Evolutionary conservation across 2,329 filamentous ascomycete species (phyloP).

Genomic region (Colletotrichum siamense): DNA sequence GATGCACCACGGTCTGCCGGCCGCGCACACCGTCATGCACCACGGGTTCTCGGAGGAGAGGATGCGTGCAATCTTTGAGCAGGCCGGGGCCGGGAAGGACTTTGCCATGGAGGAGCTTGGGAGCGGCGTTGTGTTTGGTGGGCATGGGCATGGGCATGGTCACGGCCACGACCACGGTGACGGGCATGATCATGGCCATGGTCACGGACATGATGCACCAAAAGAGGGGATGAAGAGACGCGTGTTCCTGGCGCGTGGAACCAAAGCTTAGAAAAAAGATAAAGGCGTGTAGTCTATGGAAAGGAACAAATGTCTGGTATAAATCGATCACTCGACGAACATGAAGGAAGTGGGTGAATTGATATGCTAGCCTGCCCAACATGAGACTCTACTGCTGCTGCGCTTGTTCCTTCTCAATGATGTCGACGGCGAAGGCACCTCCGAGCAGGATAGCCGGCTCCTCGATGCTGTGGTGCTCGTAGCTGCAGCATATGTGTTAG

Average conservation of each 20-base stretch:
- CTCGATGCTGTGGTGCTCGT: conserved; percentile 78
- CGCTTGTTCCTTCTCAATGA: conserved; percentile 27
- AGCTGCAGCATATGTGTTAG: conserved; percentile 50
- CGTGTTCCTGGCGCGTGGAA: conserved; percentile 37
- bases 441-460: conserved; percentile 83
- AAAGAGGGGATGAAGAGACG: conserved; percentile 46
- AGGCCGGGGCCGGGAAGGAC: conserved; percentile 62
- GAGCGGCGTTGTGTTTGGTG: conserved; percentile 50
- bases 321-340: not conserved
- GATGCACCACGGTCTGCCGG: conserved; percentile 22
- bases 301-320: not conserved
- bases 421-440: conserved; percentile 67
- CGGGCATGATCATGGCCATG: conserved; percentile 19
- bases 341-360: not conserved
- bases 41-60: conserved; percentile 68
- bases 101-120: conserved; percentile 64
- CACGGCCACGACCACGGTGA: conserved; percentile 28
- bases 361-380: not conserved
- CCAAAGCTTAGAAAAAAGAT: conserved; percentile 1
- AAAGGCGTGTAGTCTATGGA: not conserved
- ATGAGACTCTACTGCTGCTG: conserved; percentile 16
- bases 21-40: conserved; percentile 62
- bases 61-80: conserved; percentile 65
- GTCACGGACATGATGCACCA: conserved; percentile 26
- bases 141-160: conserved; percentile 8